phyloP scores from a whole-genome alignment of 169 alveolate species.

The Eimeria brunetti region DNA sequence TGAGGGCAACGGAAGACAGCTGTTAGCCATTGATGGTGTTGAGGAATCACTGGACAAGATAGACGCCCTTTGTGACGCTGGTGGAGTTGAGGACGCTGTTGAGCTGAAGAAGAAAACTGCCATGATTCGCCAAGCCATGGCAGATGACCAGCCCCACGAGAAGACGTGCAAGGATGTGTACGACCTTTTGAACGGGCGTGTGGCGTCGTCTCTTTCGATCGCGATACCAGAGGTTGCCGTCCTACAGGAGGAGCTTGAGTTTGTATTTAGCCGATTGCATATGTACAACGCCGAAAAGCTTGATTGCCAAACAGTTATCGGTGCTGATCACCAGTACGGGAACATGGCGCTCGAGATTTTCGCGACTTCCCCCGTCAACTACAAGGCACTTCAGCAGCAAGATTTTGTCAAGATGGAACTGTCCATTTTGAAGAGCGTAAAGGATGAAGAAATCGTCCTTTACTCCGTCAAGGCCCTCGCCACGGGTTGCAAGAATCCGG shows the following conservation, averaged over 20 bases:
- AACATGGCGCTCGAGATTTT: slow-evolving; percentile 78
- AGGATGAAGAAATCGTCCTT: slow-evolving; percentile 77
- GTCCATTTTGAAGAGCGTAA: slow-evolving; percentile 68
- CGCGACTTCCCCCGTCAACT: slow-evolving; percentile 65
- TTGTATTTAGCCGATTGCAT: slow-evolving; percentile 64
- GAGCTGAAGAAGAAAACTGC: slow-evolving; percentile 75
- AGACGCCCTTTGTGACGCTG: slow-evolving; percentile 48
- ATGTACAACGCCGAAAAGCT: slow-evolving; percentile 77
- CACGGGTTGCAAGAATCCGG: slow-evolving; percentile 69
- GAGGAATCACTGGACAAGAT: slow-evolving; percentile 66
- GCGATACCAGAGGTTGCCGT: slow-evolving; percentile 77
- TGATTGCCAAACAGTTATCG: slow-evolving; percentile 63
- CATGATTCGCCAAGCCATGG: slow-evolving; percentile 82
- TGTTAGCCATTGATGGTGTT: slow-evolving; percentile 66
- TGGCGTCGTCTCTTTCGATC: slow-evolving; percentile 66
- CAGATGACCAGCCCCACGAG: slow-evolving; percentile 81
- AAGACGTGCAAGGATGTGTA: slow-evolving; percentile 81
- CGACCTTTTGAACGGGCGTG: slow-evolving; percentile 73
- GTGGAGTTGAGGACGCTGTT: slow-evolving; percentile 52
- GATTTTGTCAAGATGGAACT: slow-evolving; percentile 76
- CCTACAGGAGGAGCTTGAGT: slow-evolving; percentile 76
- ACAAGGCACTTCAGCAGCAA: slow-evolving; percentile 76
- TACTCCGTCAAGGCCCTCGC: slow-evolving; percentile 78
- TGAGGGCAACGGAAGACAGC: slow-evolving; percentile 81
- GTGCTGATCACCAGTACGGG: slow-evolving; percentile 81